Conservation (phyloP, 805 yeast genomes). For the Wickerhamiella azyma region DNA sequence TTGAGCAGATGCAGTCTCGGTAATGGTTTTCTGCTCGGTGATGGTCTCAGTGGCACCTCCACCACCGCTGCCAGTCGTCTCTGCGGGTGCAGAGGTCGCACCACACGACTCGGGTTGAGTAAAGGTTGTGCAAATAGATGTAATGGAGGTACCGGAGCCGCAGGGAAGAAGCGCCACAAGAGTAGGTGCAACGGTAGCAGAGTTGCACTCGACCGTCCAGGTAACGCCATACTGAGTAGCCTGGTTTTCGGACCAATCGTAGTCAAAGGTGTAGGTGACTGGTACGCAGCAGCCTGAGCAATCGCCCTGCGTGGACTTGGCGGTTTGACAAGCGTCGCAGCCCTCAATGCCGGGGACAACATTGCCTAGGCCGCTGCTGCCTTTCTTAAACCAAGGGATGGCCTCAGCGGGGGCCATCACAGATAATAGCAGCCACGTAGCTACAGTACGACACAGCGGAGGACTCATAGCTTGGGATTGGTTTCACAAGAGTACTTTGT, state of each 20-base stretch:
- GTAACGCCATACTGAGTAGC: slow-evolving; percentile 11
- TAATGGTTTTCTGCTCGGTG: not conserved
- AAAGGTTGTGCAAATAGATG: slow-evolving; percentile 4
- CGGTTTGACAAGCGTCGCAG: slow-evolving; percentile 1
- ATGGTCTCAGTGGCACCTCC: not conserved
- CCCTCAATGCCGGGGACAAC: slow-evolving; percentile 2
- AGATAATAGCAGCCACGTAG: slow-evolving; percentile 1
- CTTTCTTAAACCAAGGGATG: slow-evolving; percentile 15
- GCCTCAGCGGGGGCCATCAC: slow-evolving; percentile 3
- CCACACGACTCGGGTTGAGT: slow-evolving; percentile 3
- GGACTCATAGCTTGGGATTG: too few relatives aligned
- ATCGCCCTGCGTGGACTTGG: slow-evolving; percentile 1
- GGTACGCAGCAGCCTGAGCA: slow-evolving; percentile 24
- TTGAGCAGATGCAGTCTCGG: slow-evolving; percentile 12
- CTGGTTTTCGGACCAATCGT: slow-evolving; percentile 12
- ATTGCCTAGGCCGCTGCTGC: slow-evolving; percentile 10
- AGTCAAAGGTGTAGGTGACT: slow-evolving; percentile 19
- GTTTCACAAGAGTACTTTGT: too few relatives aligned
- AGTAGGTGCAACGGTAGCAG: slow-evolving; percentile 3
- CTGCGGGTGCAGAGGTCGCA: not conserved
- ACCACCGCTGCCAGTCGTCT: not conserved
- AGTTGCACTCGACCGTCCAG: slow-evolving; percentile 17
- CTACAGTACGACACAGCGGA: too few relatives aligned
- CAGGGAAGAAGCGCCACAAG: slow-evolving; percentile 2
- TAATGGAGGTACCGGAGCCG: not conserved